These are phyloP conservation scores for Gossypium turneri DNA, from an alignment of 345 rosid species.

Conservation along the genomic window DNA sequence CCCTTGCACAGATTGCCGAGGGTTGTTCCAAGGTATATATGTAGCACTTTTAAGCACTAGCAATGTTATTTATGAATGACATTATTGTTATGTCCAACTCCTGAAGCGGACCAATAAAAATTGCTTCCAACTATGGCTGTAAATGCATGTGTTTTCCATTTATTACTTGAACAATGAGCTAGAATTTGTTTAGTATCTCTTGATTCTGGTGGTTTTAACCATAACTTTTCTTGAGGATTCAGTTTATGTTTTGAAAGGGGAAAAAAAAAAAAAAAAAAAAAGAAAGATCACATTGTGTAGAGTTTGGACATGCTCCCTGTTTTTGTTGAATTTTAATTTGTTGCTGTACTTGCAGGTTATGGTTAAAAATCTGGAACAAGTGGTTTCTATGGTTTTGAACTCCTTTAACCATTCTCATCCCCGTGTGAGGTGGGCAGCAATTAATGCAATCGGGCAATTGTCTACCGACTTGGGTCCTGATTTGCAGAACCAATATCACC, in stretches of 20 bases:
- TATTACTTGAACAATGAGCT: background rate
- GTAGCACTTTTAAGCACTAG: background rate
- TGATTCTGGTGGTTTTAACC: background rate
- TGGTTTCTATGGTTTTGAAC: slow-evolving; percentile 76
- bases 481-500: slow-evolving; percentile 92
- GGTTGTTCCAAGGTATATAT: background rate
- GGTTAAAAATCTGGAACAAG: slow-evolving; percentile 87
- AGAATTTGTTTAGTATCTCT: background rate
- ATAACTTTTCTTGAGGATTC: background rate
- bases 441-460: slow-evolving; percentile 94
- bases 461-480: slow-evolving; percentile 98
- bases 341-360: slow-evolving; percentile 53
- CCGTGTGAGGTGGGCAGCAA: slow-evolving; percentile 99
- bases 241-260: background rate
- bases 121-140: background rate
- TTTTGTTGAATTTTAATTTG: background rate
- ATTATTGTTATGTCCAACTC: background rate
- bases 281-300: too few relatives aligned
- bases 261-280: too few relatives aligned
- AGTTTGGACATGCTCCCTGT: too few relatives aligned
- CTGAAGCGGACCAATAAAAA: background rate
- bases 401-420: slow-evolving; percentile 89
- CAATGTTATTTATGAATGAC: background rate
- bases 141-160: background rate
- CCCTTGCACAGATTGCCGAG: background rate